Percentiles rank a stretch among this genome's conserved stretches.
Conservation (phyloP, 2,329 filamentous ascomycete species). For the Claviceps maximensis region DNA sequence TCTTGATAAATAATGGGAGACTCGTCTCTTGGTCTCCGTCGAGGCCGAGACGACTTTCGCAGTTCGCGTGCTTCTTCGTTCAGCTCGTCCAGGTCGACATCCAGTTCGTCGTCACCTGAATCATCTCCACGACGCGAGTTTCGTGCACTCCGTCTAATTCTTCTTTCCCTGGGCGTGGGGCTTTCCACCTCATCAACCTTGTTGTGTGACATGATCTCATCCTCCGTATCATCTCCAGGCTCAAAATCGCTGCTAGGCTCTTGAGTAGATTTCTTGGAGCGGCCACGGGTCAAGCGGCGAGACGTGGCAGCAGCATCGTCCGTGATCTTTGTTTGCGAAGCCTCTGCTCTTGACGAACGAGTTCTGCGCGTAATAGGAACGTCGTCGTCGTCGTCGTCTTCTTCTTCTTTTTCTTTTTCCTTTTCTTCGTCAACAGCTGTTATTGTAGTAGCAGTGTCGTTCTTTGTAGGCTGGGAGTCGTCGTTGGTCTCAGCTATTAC, state of each 20-base stretch:
- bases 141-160: conserved; percentile 25
- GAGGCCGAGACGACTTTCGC: conserved; percentile 37
- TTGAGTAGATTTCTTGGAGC: conserved; percentile 30
- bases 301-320: conserved; percentile 20
- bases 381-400: conserved; percentile 37
- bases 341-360: conserved; percentile 22
- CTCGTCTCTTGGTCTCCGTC: conserved; percentile 35
- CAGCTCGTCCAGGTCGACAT: conserved; percentile 50
- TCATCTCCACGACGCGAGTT: conserved; percentile 35
- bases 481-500: conserved; percentile 9
- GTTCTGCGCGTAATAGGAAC: conserved; percentile 34
- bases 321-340: conserved; percentile 18
- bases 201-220: conserved; percentile 34
- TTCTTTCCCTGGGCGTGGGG: conserved; percentile 36
- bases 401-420: conserved; percentile 8
- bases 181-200: conserved; percentile 34
- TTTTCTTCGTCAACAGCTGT: conserved; percentile 11
- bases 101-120: conserved; percentile 43
- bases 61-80: conserved; percentile 54
- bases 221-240: conserved; percentile 44
- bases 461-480: conserved; percentile 14
- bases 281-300: conserved; percentile 35
- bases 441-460: conserved; percentile 12
- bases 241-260: conserved; percentile 50
- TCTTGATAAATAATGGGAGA: conserved; percentile 48